phyloP scores from a whole-genome alignment of 2,329 filamentous ascomycete genomes.

The Paramyrothecium roridum region DNA sequence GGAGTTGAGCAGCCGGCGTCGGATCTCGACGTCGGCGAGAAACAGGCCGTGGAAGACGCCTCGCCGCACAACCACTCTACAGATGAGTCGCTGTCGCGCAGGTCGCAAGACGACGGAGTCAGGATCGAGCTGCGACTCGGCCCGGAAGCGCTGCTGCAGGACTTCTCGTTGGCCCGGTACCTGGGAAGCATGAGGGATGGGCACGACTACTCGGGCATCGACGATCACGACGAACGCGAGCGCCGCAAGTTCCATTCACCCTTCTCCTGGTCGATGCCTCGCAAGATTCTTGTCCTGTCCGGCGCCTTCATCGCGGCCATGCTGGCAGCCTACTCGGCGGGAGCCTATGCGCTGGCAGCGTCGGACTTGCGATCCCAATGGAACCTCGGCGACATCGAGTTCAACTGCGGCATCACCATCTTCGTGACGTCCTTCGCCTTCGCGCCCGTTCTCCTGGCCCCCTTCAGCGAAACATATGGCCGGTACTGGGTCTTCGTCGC shows the following conservation, averaged over 20 bases:
- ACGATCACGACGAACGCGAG: neutral
- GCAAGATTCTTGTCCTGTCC: slow-evolving; percentile 13
- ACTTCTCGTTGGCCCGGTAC: neutral
- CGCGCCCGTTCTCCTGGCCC: slow-evolving; percentile 66
- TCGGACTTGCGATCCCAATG: slow-evolving; percentile 53
- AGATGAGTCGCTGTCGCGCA: neutral
- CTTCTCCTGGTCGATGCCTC: slow-evolving; percentile 7
- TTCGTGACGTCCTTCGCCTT: slow-evolving; percentile 64
- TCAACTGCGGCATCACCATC: slow-evolving; percentile 57
- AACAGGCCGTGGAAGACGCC: neutral
- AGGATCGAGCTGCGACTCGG: neutral
- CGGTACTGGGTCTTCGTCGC: slow-evolving; percentile 26
- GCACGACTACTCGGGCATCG: neutral
- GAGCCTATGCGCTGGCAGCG: slow-evolving; percentile 58
- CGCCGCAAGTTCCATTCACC: neutral
- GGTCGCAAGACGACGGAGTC: neutral
- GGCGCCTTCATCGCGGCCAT: slow-evolving; percentile 41
- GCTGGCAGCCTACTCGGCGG: slow-evolving; percentile 62
- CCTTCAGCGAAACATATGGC: slow-evolving; percentile 60
- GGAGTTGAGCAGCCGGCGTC: neutral
- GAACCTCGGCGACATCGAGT: slow-evolving; percentile 53
- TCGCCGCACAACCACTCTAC: neutral
- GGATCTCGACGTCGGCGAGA: neutral
- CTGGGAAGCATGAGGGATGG: neutral
- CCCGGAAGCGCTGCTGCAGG: neutral